Evolutionary conservation across 495 filamentous ascomycete genomes (phyloP).

Genomic region (Geopyxis carbonaria): DNA sequence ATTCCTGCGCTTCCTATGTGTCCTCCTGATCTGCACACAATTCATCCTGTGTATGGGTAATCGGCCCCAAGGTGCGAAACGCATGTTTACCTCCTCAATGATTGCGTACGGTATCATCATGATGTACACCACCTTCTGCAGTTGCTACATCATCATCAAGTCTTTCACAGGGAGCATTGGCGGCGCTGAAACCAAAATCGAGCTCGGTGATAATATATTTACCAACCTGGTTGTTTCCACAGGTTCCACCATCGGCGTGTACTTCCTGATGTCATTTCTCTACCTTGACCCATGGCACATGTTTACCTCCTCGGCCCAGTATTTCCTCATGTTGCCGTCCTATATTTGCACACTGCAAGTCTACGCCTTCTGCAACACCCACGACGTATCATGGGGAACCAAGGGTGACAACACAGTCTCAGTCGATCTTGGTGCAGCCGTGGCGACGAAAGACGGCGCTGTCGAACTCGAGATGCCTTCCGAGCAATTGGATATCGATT

Average conservation of each 20-base stretch:
- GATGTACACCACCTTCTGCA: conserved; percentile 81
- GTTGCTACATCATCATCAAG: conserved; percentile 67
- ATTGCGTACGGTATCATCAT: conserved; percentile 84
- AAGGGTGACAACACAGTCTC: conserved; percentile 93
- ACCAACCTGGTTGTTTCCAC: conserved; percentile 89
- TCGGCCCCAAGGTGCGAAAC: conserved; percentile 86
- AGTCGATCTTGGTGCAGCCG: conserved; percentile 76
- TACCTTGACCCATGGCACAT: conserved; percentile 99
- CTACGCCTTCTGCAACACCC: conserved; percentile 98
- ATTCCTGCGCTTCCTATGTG: conserved; percentile 65
- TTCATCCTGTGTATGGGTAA: conserved; percentile 99
- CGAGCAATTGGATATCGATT: conserved; percentile 96
- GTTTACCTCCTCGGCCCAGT: conserved; percentile 85
- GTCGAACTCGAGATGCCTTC: conserved; percentile 91
- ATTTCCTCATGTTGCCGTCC: conserved; percentile 75
- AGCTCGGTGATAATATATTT: conserved; percentile 69
- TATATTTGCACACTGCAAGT: conserved; percentile 98
- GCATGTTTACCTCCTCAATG: conserved; percentile 76
- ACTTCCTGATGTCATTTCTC: conserved; percentile 89
- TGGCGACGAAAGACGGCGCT: conserved; percentile 50
- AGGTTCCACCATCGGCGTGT: conserved; percentile 74
- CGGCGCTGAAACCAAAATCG: conserved; percentile 27
- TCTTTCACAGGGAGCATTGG: conserved; percentile 43
- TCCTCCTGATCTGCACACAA: conserved; percentile 79
- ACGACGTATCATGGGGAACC: conserved; percentile 97